Evolutionary conservation across 2,329 filamentous ascomycete genomes (phyloP).

Genomic region (Trichoderma brevicompactum): DNA sequence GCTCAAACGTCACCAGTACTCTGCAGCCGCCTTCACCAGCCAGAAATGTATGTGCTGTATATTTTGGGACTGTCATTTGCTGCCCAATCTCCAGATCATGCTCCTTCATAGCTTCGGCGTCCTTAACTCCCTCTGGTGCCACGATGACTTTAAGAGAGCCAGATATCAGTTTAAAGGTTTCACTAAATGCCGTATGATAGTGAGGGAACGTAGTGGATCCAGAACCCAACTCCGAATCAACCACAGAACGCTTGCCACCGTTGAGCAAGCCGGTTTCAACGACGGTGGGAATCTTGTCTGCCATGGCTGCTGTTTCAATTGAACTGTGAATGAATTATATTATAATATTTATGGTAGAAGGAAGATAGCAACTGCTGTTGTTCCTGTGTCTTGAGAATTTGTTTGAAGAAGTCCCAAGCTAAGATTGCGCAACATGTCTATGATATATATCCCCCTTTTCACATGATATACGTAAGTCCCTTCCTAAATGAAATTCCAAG

Average conservation of each 20-base stretch:
- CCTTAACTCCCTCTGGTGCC: conserved; percentile 21
- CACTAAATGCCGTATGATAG: conserved; percentile 13
- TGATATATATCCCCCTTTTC: too few relatives aligned
- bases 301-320: background rate
- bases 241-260: conserved; percentile 16
- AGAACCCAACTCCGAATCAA: conserved; percentile 10
- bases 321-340: too few relatives aligned
- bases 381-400: too few relatives aligned
- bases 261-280: conserved; percentile 17
- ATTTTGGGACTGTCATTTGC: background rate
- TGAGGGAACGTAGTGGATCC: conserved; percentile 23
- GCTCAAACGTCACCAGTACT: conserved; percentile 1
- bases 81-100: background rate
- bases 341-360: too few relatives aligned
- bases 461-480: too few relatives aligned
- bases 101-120: conserved; percentile 13
- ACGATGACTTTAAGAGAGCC: conserved; percentile 6
- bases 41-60: conserved; percentile 17
- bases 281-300: conserved; percentile 15
- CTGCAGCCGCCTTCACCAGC: conserved; percentile 12
- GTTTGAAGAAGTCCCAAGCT: too few relatives aligned
- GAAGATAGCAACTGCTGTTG: too few relatives aligned
- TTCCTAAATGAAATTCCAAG: too few relatives aligned
- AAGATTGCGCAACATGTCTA: too few relatives aligned
- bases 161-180: conserved; percentile 15